Evolutionary conservation across 768 basidiomycete species (phyloP).

Genomic region (Lactifluus subvellereus): DNA sequence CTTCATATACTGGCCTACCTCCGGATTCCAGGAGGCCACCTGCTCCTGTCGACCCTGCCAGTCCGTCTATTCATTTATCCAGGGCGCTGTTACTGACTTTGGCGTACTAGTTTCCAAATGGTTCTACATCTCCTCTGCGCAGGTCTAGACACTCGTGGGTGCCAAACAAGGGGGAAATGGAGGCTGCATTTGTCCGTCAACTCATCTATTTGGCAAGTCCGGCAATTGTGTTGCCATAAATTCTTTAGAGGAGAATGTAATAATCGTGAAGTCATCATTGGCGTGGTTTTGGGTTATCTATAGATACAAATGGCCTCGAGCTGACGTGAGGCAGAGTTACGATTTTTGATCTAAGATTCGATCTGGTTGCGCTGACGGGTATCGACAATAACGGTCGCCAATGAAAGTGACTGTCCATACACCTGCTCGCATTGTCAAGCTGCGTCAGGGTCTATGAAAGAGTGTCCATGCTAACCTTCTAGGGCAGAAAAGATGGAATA

Average conservation of each 20-base stretch:
- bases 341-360: conserved; percentile 34
- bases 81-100: conserved; percentile 1
- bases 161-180: not conserved
- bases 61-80: conserved; percentile 41
- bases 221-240: not conserved
- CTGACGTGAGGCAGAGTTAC: conserved; percentile 20
- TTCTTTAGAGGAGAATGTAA: conserved; percentile 1
- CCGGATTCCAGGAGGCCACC: conserved; percentile 76
- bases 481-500: conserved; percentile 91
- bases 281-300: conserved; percentile 11
- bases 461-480: conserved; percentile 58
- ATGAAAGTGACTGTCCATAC: conserved; percentile 93
- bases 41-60: conserved; percentile 84
- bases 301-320: conserved; percentile 17
- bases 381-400: conserved; percentile 83
- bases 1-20: conserved; percentile 59
- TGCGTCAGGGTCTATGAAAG: not conserved
- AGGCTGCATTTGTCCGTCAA: not conserved
- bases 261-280: conserved; percentile 18
- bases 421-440: conserved; percentile 38
- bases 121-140: conserved; percentile 92
- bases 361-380: conserved; percentile 67
- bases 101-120: conserved; percentile 67
- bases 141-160: conserved; percentile 42
- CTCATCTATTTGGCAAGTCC: not conserved